A percentile compares a stretch with the other conserved stretches of the same genome.
Conservation (phyloP, 257 asterid species). For the Solanum chaucha region DNA sequence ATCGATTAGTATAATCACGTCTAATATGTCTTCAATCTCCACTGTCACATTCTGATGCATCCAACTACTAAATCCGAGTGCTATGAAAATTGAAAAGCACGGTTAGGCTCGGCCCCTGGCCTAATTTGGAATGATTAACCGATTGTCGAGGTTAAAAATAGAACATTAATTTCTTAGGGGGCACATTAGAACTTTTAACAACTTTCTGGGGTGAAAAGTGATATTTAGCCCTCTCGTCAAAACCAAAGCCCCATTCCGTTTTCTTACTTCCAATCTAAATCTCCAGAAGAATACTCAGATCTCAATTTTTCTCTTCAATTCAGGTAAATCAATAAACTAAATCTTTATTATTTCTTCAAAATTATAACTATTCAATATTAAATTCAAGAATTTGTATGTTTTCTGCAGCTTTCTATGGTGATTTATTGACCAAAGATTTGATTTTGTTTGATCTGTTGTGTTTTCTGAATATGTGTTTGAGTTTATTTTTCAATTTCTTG, state of each 20-base stretch:
- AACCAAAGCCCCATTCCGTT: background rate
- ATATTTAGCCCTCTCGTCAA: background rate
- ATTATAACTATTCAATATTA: background rate
- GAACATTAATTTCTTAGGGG: background rate
- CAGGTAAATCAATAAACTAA: background rate
- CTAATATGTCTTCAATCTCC: background rate
- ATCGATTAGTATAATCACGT: no score
- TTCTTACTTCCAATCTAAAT: background rate
- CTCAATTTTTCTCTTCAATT: background rate
- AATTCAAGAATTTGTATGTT: background rate
- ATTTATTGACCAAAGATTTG: background rate
- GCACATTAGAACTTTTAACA: background rate
- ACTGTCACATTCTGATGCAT: background rate
- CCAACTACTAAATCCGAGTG: background rate
- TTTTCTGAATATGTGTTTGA: background rate
- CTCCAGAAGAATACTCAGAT: background rate
- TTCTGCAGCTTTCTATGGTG: background rate
- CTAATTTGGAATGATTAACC: background rate
- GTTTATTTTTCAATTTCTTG: background rate
- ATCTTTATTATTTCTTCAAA: background rate
- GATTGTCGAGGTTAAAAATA: background rate
- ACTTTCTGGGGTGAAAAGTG: background rate
- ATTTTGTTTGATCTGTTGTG: background rate
- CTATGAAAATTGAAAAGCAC: no score
- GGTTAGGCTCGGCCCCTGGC: no score